Evolutionary conservation across 1,139 yeast genomes (phyloP).

Genomic region (Pichia inconspicua): DNA sequence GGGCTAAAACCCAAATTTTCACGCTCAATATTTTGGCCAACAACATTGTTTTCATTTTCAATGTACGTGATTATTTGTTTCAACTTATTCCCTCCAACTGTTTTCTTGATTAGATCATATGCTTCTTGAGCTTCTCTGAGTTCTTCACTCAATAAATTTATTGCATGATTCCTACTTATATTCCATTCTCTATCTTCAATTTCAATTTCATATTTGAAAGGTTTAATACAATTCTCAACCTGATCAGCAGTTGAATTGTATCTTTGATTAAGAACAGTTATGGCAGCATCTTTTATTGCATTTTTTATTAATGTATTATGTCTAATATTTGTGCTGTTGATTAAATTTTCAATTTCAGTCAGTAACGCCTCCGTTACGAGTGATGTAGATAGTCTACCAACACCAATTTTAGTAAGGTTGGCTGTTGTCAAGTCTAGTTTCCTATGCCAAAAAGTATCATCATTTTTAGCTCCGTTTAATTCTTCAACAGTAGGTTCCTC

Average conservation of each 20-base stretch:
- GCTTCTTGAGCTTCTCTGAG: conserved; percentile 71
- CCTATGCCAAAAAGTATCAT: conserved; percentile 80
- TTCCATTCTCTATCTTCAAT: conserved; percentile 94
- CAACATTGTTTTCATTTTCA: conserved; percentile 41
- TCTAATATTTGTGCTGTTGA: conserved; percentile 64
- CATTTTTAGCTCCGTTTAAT: conserved; percentile 45
- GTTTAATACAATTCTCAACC: conserved; percentile 96
- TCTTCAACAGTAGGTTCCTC: conserved; percentile 48
- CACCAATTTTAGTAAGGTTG: conserved; percentile 81
- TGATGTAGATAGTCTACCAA: conserved; percentile 83
- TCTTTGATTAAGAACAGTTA: conserved; percentile 64
- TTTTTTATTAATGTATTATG: conserved; percentile 80
- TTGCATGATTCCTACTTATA: conserved; percentile 71
- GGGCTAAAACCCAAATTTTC: conserved; percentile 32
- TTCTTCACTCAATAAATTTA: conserved; percentile 71
- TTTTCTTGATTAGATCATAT: conserved; percentile 52
- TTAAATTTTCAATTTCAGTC: conserved; percentile 67
- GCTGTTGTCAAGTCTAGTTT: conserved; percentile 80
- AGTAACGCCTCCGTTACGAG: conserved; percentile 74
- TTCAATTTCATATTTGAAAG: conserved; percentile 94
- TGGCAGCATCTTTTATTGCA: conserved; percentile 80
- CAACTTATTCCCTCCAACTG: conserved; percentile 77
- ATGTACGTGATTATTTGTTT: conserved; percentile 75
- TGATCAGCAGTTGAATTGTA: conserved; percentile 94
- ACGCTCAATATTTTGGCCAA: conserved; percentile 36